Base-by-base conservation (phyloP, 495 filamentous ascomycete species). In the Chaetomium cochliodes region DNA sequence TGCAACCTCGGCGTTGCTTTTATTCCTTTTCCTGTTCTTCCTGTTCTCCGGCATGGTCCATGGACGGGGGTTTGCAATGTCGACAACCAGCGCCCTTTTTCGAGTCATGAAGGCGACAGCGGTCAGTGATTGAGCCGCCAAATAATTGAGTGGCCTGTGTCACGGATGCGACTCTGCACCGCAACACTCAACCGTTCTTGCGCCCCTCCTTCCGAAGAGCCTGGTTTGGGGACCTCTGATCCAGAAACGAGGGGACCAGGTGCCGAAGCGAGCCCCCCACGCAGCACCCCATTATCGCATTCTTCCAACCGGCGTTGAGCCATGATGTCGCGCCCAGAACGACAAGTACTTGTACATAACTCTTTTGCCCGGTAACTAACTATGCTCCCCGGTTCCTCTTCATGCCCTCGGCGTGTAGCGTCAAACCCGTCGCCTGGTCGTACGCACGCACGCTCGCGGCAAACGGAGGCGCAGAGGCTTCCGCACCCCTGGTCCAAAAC, bases 401-500 rank as follows among this genome's bases (percentile, higher is more conserved):
- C 20, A 50, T 50, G 46, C 20, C 20, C n/a, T 50, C 46, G 18
- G 46, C 20, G 41, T 50, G 18, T 20, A 23, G 46, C 46, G 5
- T 50, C 22, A 52, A 13, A 23, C n/a, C 23, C 12, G 23, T 15
- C 49, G 53, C 39, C 30, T 20, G 1, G 20, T 22, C 8, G 30
- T 16, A n/a, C n/a, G n/a, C n/a, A n/a, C 33, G 30, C 53, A 41
- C 39, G 30, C n/a, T 37, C 20, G 33, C 53, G 13, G 28, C 53
- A 28, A 46, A 46, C 55, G 16, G 39, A 58, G 55, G 55, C 37
- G 26, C 55, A 25, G 39, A 44, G 44, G 13, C 16, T 47, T 47
- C 44, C 44, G 44, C 44, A 3, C 18, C 63, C 63, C 57, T 47
- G 57, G 63, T 49, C 50, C 37, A 65, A 56, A 65, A 50, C 63